Conservation (phyloP, 768 basidiomycete genomes). For the Hygrocybe coccinea region DNA sequence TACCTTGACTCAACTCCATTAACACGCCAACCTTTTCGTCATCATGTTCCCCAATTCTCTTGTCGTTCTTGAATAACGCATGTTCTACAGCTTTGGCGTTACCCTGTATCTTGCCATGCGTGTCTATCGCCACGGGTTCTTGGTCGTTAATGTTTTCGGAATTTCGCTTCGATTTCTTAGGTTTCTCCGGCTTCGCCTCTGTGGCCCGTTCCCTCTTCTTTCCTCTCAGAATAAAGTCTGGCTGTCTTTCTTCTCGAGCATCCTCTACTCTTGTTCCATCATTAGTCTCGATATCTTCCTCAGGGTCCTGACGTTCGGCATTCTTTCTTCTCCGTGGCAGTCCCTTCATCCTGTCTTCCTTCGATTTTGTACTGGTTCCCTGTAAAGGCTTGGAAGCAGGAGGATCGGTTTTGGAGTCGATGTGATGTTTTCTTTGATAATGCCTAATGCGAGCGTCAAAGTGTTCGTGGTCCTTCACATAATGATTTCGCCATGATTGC, state of each 20-base stretch:
- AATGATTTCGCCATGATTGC: slow-evolving; percentile 65
- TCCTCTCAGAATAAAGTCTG: not conserved
- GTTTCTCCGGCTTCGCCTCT: not conserved
- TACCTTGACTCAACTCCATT: not conserved
- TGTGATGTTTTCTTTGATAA: slow-evolving; percentile 34
- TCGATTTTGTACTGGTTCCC: not conserved
- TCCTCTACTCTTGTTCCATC: slow-evolving; percentile 10
- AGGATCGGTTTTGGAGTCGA: slow-evolving; percentile 9
- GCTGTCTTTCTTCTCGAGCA: not conserved
- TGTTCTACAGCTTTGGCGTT: not conserved
- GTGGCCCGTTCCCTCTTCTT: not conserved
- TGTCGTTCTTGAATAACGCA: not conserved
- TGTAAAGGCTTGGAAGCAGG: not conserved
- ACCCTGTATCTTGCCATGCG: not conserved
- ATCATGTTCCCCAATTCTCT: not conserved
- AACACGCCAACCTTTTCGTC: not conserved
- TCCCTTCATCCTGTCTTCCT: not conserved
- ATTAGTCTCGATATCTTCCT: not conserved
- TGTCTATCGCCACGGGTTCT: not conserved
- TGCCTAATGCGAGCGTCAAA: slow-evolving; percentile 43
- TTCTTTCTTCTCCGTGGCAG: not conserved
- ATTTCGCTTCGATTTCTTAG: not conserved
- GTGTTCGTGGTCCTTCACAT: slow-evolving; percentile 37
- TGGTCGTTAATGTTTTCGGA: not conserved
- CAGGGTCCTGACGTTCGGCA: not conserved